Evolutionary conservation across 768 basidiomycete genomes (phyloP), one percentile per base, ranked within the genome.

Genomic region (Clitopilus passeckerianus): DNA sequence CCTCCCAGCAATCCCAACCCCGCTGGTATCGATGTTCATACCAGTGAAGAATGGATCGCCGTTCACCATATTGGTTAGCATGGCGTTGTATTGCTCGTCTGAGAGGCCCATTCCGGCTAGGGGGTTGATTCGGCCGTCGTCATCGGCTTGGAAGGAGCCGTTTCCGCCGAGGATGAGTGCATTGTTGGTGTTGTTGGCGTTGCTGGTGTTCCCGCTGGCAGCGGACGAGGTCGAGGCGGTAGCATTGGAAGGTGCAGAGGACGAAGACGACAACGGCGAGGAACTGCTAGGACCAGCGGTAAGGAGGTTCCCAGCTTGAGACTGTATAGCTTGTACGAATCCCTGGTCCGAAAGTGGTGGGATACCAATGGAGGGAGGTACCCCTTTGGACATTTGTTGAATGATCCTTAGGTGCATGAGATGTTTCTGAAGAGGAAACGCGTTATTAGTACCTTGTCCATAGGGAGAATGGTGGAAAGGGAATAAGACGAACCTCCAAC

Each of bases 31-130:
- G 23, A 50, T 69, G 10, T 16, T 72, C 64, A 69, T 66, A 20
- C 77, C 75, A 14, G 75, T 79, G 71, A 76, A 71, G 67, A 88
- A 79, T 4, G 78, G 77, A 63, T 90, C 90, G 30, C 82, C 85
- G 66, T 74, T 81, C 44, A 91, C 84, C 59, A 94, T 78, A 57
- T 84, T 87, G 70, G 87, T 85, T 63, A 95, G 70, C 59, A 95
- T 91, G 61, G 84, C 70, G 57, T 82, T 82, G 74, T 95, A 97
- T 71, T 94, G 91, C 68, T 95, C 91, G 65, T 95, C 93, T 15
- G 87, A 84, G 57, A 95, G 81, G 12, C 93, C 94, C 85, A 95
- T 90, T 16, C 86, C 89, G 15, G 88, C 90, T 43, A 97, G 79
- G 6, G 92, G 91, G 72, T 96, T 94, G 64, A 91, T 83, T 59